Conservation (phyloP, 2,329 filamentous ascomycete genomes). For the Orbilia blumenaviensis region DNA sequence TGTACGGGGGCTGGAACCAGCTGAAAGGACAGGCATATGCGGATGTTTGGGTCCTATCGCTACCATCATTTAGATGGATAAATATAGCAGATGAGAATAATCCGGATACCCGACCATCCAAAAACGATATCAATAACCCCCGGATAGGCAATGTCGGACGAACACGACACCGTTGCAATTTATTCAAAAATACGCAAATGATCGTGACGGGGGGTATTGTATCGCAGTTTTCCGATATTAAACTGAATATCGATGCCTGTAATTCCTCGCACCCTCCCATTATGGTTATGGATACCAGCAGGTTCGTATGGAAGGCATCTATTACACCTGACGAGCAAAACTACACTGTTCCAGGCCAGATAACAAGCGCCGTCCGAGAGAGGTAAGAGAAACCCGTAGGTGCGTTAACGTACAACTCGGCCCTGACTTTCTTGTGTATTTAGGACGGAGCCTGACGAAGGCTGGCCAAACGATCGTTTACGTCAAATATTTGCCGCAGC, state of each 20-base stretch:
- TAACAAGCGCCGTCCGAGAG: not conserved
- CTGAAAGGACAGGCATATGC: not conserved
- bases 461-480: conserved; percentile 29
- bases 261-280: conserved; percentile 26
- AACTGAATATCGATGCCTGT: conserved; percentile 24
- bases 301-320: conserved; percentile 24
- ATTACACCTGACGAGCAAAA: conserved; percentile 8
- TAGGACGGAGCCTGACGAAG: not conserved
- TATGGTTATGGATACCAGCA: conserved; percentile 27
- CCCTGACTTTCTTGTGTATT: not conserved
- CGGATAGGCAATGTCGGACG: conserved; percentile 1
- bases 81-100: conserved; percentile 31
- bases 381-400: not conserved
- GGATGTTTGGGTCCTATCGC: conserved; percentile 46
- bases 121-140: conserved; percentile 8
- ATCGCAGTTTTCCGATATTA: conserved; percentile 1
- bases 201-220: conserved; percentile 33
- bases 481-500: conserved; percentile 4
- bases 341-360: conserved; percentile 13
- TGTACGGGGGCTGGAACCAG: conserved; percentile 41
- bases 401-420: not conserved
- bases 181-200: conserved; percentile 28
- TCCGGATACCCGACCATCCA: conserved; percentile 13
- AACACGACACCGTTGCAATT: conserved; percentile 23
- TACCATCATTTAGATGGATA: conserved; percentile 53